Percentiles rank a stretch among this genome's conserved stretches.
phyloP scores from a whole-genome alignment of 1,284 basidiomycete genomes.

The Spongispora temasekensis region DNA sequence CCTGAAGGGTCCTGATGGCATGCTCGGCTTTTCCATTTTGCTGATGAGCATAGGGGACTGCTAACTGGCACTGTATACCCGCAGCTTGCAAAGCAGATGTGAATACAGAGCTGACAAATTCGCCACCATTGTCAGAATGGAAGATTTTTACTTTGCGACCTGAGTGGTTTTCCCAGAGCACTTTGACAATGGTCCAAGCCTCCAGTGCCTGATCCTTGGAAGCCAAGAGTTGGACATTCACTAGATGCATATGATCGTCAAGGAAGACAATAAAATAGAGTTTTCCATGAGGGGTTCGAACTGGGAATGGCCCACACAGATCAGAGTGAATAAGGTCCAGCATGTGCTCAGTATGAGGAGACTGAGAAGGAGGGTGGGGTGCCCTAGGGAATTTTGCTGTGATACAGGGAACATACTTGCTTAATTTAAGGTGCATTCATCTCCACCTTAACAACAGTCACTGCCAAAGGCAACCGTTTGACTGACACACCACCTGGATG shows the following conservation, averaged over 20 bases:
- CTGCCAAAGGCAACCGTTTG: background rate
- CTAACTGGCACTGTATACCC: background rate
- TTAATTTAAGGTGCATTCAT: background rate
- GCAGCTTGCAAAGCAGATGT: background rate
- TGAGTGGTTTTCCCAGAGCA: background rate
- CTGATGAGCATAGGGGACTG: background rate
- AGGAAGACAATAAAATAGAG: conserved; percentile 2
- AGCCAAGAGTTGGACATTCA: background rate
- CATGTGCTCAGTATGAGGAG: background rate
- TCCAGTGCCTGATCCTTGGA: background rate
- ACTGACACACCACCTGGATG: background rate
- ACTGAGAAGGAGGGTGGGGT: background rate
- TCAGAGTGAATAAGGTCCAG: background rate
- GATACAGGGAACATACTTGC: background rate
- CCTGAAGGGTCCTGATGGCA: background rate
- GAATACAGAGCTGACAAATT: background rate
- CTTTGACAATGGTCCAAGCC: background rate
- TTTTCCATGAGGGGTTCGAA: background rate
- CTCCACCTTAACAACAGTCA: background rate
- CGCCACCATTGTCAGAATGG: background rate
- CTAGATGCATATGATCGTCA: background rate
- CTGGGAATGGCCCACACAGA: background rate
- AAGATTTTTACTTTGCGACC: background rate
- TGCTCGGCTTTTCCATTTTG: conserved; percentile 1
- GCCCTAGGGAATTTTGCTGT: background rate